A percentile compares a stretch with the other conserved stretches of the same genome.
These are phyloP conservation scores for Lagenaria siceraria DNA, from an alignment of 306 rosid genomes.

Conservation along the genomic window DNA sequence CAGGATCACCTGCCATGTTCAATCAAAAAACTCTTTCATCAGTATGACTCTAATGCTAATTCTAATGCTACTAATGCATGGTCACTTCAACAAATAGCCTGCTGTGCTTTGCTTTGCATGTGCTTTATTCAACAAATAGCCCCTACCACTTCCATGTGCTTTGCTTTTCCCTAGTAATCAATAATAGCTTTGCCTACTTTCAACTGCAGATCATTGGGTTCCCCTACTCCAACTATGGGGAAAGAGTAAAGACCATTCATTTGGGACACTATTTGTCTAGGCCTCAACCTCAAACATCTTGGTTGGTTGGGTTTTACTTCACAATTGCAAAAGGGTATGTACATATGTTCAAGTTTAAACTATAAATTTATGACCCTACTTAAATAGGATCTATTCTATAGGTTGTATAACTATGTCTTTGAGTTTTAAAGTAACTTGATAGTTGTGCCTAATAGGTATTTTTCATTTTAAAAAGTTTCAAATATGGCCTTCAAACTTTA, in stretches of 20 bases:
- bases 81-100: not conserved
- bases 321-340: not conserved
- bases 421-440: too few relatives aligned
- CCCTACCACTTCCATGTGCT: not conserved
- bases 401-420: too few relatives aligned
- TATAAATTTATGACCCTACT: too few relatives aligned
- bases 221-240: not conserved
- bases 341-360: too few relatives aligned
- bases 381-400: too few relatives aligned
- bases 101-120: not conserved
- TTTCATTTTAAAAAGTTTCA: too few relatives aligned
- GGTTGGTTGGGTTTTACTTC: not conserved
- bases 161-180: not conserved
- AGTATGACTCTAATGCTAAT: not conserved
- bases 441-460: too few relatives aligned
- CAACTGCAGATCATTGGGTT: not conserved
- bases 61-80: not conserved
- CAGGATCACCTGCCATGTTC: constrained; percentile 47
- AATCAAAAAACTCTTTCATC: not conserved
- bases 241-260: not conserved
- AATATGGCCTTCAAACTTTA: not conserved
- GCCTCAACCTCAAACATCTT: not conserved
- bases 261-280: not conserved
- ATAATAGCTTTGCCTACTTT: not conserved
- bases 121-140: not conserved